Evolutionary conservation across 129 eudicot genomes (phyloP).

Genomic region (Oenanthe sinensis): DNA sequence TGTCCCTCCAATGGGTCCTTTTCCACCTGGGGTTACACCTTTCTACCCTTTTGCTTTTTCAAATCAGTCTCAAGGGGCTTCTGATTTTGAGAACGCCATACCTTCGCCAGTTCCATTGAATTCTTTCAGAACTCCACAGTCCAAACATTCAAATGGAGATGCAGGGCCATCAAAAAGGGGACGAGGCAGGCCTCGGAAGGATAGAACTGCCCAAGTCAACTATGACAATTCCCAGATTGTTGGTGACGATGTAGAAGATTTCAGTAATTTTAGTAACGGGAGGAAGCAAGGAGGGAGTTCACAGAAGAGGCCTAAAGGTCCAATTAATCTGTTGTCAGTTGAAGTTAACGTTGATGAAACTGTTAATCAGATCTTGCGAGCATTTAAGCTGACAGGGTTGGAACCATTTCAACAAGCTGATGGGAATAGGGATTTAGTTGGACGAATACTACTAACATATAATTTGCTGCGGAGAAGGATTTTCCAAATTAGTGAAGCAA

Average conservation of each 20-base stretch:
- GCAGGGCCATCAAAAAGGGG: conserved; percentile 34
- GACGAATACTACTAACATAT: conserved; percentile 33
- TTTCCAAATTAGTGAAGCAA: conserved; percentile 46
- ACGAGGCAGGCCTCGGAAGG: conserved; percentile 6
- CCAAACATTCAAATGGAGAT: conserved; percentile 36
- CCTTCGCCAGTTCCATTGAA: conserved; percentile 60
- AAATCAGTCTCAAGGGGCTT: conserved; percentile 22
- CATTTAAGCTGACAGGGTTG: conserved; percentile 31
- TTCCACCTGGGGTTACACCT: conserved; percentile 69
- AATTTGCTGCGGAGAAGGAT: conserved; percentile 56
- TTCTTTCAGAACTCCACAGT: conserved; percentile 47
- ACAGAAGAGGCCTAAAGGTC: conserved; percentile 19
- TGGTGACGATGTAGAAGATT: conserved; percentile 30
- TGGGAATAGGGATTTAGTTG: conserved; percentile 50
- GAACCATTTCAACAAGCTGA: conserved; percentile 32
- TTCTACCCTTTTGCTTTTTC: conserved; percentile 51
- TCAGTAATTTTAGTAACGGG: conserved; percentile 29
- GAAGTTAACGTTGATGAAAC: conserved; percentile 32
- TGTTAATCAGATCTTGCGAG: conserved; percentile 18
- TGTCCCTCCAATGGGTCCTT: conserved; percentile 68
- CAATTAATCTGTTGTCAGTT: background rate
- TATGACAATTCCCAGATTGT: conserved; percentile 28
- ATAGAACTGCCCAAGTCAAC: conserved; percentile 24
- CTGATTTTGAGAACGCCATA: conserved; percentile 26
- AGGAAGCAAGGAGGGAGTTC: conserved; percentile 21